Evolutionary conservation across 305 asterid genomes (phyloP), one percentile per base, ranked within the genome.

Genomic region (Solanum hybrid): DNA sequence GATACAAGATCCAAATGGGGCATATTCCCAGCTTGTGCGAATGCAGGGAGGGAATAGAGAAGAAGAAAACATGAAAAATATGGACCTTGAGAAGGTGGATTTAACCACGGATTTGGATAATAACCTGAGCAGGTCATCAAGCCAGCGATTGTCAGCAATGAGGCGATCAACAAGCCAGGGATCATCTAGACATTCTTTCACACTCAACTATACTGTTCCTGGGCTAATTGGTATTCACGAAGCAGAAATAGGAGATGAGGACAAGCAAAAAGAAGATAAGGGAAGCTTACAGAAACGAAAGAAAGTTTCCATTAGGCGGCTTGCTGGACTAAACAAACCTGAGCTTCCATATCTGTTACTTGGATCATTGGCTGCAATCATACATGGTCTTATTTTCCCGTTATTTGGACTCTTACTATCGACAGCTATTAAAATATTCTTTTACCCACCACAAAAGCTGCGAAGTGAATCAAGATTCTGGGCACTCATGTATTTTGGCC

Each of bases 401-500:
- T 10, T 96, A 31, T 97, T 97, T 34, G 98, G 98, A 12, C 98
- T 97, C 67, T 69, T 96, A 85, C 87, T 97, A 81, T 95, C 99
- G 4, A 51, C 94, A 71, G 96, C 97, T 33, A 94, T 97, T 88
- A 93, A 57, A 88, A 91, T 95, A 16, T 94, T 97, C 95, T 96
- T 74, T n/a, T 95, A 96, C 78, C 98, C 97, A 77, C 95, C 95
- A 71, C 87, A 90, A n/a, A 31, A 90, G 90, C 89, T 96, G 64
- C 88, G 78, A 73, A 93, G 86, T 26, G 97, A 95, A 78, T 93
- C 97, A 22, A 89, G 39, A 46, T 95, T 92, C 89, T 96, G 98
- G 99, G 95, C 90, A 26, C 90, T 92, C 42, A 94, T 95, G 96
- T 90, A 92, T 89, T 89, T 95, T 86, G 42, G 90, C 73, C 93